A percentile compares a stretch with the other conserved stretches of the same genome.
These are phyloP conservation scores for Neofusicoccum sp. DNA, from an alignment of 2,329 filamentous ascomycete genomes.

Conservation along the genomic window DNA sequence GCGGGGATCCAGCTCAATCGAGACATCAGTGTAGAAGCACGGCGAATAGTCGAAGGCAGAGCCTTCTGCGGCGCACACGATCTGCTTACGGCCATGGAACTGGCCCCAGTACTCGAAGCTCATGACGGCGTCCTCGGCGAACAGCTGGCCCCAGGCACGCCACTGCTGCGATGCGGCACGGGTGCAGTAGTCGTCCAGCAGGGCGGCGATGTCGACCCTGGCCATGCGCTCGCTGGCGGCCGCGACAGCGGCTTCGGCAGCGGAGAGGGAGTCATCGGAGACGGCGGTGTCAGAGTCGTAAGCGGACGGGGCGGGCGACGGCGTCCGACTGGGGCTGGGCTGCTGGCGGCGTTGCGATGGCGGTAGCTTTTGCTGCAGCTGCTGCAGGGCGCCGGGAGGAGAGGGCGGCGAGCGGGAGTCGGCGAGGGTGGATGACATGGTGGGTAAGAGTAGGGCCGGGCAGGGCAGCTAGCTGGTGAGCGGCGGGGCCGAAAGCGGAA, in stretches of 20 bases:
- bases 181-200: constrained; percentile 2
- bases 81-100: neutral
- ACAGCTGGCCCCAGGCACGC: neutral
- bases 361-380: neutral
- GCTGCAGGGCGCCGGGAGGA: neutral
- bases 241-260: neutral
- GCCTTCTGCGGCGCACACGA: neutral
- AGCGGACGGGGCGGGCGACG: neutral
- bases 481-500: neutral
- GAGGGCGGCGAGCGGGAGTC: neutral
- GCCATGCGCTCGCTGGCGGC: neutral
- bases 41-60: neutral
- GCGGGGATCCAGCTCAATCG: neutral
- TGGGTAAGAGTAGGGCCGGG: no score
- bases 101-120: constrained; percentile 1
- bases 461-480: no score
- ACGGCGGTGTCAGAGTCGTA: neutral
- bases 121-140: constrained; percentile 2
- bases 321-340: neutral
- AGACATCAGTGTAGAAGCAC: neutral
- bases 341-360: neutral
- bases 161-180: neutral
- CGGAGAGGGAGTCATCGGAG: neutral
- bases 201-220: neutral
- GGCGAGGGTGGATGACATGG: neutral